A percentile compares a stretch with the other conserved stretches of the same genome.
phyloP scores from a whole-genome alignment of 208 protist genomes.

The Tritrichomonas musculus region DNA sequence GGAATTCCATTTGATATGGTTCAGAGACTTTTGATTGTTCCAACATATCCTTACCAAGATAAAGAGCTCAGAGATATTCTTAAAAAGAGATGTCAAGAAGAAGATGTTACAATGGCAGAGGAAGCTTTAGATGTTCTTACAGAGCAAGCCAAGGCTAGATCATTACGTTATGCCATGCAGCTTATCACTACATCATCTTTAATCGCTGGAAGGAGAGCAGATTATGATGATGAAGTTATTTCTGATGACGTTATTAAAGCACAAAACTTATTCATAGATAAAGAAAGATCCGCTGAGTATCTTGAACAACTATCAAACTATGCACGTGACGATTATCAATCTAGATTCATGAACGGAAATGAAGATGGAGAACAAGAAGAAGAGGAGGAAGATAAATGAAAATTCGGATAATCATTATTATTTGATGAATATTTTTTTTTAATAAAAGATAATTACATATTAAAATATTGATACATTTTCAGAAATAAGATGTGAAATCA shows the following conservation, averaged over 20 bases:
- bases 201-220: neutral
- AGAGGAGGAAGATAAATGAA: neutral
- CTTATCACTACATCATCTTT: slow-evolving; percentile 69
- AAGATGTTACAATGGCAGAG: slow-evolving; percentile 93
- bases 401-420: neutral
- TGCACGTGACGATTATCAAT: neutral
- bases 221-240: neutral
- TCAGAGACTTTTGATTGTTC: slow-evolving; percentile 97
- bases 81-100: slow-evolving; percentile 86
- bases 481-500: too few relatives aligned
- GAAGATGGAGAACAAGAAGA: neutral
- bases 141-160: slow-evolving; percentile 81
- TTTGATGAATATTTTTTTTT: too few relatives aligned
- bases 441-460: too few relatives aligned
- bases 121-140: slow-evolving; percentile 86
- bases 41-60: slow-evolving; percentile 80
- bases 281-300: neutral
- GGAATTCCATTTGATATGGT: slow-evolving; percentile 95
- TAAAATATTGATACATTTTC: too few relatives aligned
- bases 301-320: neutral
- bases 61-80: slow-evolving; percentile 91
- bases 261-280: neutral
- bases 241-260: neutral
- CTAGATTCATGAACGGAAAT: neutral
- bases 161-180: slow-evolving; percentile 97